Evolutionary conservation across 2,329 filamentous ascomycete species (phyloP).

Genomic region (Hypoxylon rubiginosum): DNA sequence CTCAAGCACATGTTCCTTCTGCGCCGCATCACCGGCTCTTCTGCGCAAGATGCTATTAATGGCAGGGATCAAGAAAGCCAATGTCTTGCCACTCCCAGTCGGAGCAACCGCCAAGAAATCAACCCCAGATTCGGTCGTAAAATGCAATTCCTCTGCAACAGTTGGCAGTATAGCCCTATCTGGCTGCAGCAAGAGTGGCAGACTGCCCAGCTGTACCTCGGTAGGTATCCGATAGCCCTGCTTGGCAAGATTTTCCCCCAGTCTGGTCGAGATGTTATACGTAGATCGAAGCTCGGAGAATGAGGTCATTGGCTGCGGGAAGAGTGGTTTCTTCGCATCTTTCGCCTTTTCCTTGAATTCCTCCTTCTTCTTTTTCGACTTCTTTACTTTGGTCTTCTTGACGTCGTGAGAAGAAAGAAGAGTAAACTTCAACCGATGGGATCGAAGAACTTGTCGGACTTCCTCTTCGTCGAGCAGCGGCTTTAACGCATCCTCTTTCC

Average conservation of each 20-base stretch:
- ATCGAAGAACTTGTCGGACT: constrained; percentile 79
- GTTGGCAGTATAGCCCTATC: constrained; percentile 61
- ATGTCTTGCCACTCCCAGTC: constrained; percentile 95
- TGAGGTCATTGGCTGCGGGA: constrained; percentile 81
- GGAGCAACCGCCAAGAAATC: constrained; percentile 92
- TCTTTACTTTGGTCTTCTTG: constrained; percentile 62
- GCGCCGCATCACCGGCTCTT: constrained; percentile 59
- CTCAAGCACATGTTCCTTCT: constrained; percentile 68
- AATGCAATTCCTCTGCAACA: constrained; percentile 53
- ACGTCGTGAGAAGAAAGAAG: constrained; percentile 71
- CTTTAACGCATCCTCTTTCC: constrained; percentile 43
- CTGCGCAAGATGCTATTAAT: constrained; percentile 80
- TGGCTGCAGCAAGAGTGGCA: constrained; percentile 81
- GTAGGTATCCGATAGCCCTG: constrained; percentile 92
- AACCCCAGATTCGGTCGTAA: constrained; percentile 57
- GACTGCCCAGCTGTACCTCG: constrained; percentile 89
- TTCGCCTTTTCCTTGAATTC: constrained; percentile 60
- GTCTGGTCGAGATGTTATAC: constrained; percentile 79
- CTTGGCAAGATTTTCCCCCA: constrained; percentile 83
- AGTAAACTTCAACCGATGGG: constrained; percentile 87
- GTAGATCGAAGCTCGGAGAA: constrained; percentile 79
- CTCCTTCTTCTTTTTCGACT: constrained; percentile 68
- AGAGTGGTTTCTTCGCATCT: constrained; percentile 73
- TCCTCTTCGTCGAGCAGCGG: constrained; percentile 74
- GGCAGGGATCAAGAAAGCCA: constrained; percentile 90